These are phyloP conservation scores for Bothriochloa decipiens DNA, from an alignment of 176 grass and related monocot genomes.

Conservation along the genomic window DNA sequence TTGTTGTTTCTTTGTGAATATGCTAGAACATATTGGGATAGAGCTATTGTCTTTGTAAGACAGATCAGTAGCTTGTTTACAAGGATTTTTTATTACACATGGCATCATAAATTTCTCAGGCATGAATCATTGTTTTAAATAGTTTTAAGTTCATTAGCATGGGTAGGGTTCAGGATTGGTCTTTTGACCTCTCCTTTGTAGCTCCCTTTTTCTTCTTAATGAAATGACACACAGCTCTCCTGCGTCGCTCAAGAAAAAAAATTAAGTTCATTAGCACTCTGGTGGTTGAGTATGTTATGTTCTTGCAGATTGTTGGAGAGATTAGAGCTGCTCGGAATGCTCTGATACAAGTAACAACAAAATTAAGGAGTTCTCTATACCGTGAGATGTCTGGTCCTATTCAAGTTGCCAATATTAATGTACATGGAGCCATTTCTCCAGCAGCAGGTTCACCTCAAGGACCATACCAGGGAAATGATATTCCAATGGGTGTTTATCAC, in stretches of 20 bases:
- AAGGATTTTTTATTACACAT: not conserved
- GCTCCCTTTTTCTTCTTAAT: no score
- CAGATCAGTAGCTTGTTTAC: not conserved
- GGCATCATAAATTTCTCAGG: constrained; percentile 12
- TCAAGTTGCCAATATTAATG: constrained; percentile 51
- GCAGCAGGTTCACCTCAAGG: constrained; percentile 55
- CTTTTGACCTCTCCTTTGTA: no score
- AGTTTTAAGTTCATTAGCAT: constrained; percentile 9
- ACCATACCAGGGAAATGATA: constrained; percentile 62
- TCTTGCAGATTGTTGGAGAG: constrained; percentile 92
- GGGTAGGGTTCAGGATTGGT: no score
- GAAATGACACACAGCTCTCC: no score
- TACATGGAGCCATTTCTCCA: constrained; percentile 66
- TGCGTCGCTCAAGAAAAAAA: no score
- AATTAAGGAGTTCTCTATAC: constrained; percentile 78
- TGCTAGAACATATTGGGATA: not conserved
- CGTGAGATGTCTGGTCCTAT: constrained; percentile 64
- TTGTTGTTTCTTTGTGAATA: constrained; percentile 7
- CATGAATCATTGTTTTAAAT: not conserved
- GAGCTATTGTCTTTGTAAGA: not conserved
- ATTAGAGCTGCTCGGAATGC: constrained; percentile 95
- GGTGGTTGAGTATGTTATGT: constrained; percentile 6
- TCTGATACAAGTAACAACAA: constrained; percentile 80
- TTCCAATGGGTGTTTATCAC: constrained; percentile 53
- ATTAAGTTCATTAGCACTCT: not conserved